A percentile compares a stretch with the other conserved stretches of the same genome.
Evolutionary conservation across 1,139 yeast genomes (phyloP).

Genomic region (Suhomyces ambrosiae): DNA sequence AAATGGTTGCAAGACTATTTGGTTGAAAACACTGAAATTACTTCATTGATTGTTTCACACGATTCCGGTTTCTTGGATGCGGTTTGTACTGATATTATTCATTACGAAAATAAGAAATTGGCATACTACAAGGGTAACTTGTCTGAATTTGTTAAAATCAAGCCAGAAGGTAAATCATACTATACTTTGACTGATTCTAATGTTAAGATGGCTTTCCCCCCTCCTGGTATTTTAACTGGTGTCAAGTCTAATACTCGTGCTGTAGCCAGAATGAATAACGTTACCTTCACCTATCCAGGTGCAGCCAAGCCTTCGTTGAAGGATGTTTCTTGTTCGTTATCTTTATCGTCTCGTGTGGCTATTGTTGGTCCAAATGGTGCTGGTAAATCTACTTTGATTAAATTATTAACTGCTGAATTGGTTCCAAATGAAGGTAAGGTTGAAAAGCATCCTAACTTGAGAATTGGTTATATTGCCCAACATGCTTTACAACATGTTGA

Average conservation of each 20-base stretch:
- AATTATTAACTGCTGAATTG: constrained; percentile 87
- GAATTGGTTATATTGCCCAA: constrained; percentile 98
- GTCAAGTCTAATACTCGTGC: constrained; percentile 94
- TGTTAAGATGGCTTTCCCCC: constrained; percentile 97
- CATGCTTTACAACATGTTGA: constrained; percentile 97
- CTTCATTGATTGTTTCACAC: constrained; percentile 94
- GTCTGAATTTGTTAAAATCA: constrained; percentile 85
- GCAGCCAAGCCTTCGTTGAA: constrained; percentile 79
- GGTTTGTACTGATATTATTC: constrained; percentile 95
- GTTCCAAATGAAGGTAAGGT: constrained; percentile 86
- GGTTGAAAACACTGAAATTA: constrained; percentile 77
- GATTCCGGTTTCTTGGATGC: constrained; percentile 95
- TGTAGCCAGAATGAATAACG: constrained; percentile 86
- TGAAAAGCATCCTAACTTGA: constrained; percentile 96
- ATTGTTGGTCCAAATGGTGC: constrained; percentile 98
- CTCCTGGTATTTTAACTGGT: constrained; percentile 95
- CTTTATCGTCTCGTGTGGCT: constrained; percentile 93
- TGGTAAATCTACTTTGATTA: constrained; percentile 94
- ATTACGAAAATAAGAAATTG: constrained; percentile 92
- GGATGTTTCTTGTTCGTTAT: constrained; percentile 82
- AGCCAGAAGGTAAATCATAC: constrained; percentile 96
- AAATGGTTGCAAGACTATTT: constrained; percentile 92
- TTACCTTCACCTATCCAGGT: constrained; percentile 89
- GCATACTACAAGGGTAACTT: constrained; percentile 96
- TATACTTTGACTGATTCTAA: constrained; percentile 93